Percentiles rank a stretch among this genome's conserved stretches.
Conservation (phyloP, 108 stramenopile species). For the Nitzschia inconspicua region DNA sequence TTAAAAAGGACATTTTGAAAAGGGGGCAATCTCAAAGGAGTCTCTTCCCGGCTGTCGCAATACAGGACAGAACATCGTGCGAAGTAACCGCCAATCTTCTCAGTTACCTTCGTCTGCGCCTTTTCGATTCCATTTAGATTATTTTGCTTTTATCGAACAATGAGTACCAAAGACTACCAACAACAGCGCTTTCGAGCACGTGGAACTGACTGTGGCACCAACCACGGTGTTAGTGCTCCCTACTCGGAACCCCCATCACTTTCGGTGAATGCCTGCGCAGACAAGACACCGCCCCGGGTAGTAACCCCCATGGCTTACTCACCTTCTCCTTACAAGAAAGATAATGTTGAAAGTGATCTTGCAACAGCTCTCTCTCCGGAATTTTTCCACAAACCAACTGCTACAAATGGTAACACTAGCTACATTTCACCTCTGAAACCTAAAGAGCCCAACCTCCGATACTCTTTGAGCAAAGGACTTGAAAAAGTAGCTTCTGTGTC, state of each 20-base stretch:
- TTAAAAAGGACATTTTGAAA: no score
- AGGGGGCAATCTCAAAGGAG: no score
- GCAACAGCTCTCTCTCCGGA: no score
- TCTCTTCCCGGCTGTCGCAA: no score
- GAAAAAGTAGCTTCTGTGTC: no score
- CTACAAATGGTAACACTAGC: not conserved
- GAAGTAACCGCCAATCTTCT: no score
- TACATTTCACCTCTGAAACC: constrained; percentile 9
- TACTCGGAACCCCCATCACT: not conserved
- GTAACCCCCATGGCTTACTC: constrained; percentile 10
- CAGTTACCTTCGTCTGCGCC: no score
- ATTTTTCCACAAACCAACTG: constrained; percentile 16
- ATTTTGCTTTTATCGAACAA: not conserved
- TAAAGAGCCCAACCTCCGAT: constrained; percentile 9
- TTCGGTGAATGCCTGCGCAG: not conserved
- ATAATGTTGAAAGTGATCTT: no score
- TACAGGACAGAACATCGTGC: no score
- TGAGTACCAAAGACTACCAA: not conserved
- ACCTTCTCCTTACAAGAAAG: not conserved
- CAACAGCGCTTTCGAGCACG: not conserved
- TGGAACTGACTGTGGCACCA: no score
- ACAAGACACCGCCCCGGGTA: constrained; percentile 13
- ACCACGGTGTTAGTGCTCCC: not conserved
- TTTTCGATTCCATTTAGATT: no score
- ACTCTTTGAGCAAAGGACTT: constrained; percentile 6